phyloP scores from a whole-genome alignment of 1,284 basidiomycete genomes.

The Cystobasidium slooffiae region DNA sequence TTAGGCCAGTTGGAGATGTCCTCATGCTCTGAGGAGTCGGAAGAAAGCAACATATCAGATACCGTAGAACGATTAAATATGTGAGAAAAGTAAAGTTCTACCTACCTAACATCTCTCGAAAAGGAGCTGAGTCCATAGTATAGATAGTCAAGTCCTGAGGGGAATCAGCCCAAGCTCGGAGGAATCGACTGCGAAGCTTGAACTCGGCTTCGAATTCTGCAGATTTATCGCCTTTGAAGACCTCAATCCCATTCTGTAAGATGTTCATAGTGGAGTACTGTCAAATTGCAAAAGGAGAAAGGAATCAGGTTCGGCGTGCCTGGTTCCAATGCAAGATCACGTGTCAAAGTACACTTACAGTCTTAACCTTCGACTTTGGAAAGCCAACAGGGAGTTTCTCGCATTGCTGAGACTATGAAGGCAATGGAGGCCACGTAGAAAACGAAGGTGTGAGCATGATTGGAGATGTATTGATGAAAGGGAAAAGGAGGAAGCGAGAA shows the following conservation, averaged over 20 bases:
- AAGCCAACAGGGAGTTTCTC: background rate
- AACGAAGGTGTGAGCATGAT: background rate
- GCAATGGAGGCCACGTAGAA: background rate
- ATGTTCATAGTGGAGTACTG: constrained; percentile 1
- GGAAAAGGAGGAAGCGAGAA: background rate
- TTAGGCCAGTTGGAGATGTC: background rate
- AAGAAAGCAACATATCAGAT: background rate
- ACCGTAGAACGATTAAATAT: background rate
- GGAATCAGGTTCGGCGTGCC: no score
- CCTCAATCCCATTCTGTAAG: background rate
- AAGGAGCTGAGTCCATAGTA: constrained; percentile 2
- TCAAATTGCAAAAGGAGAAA: no score
- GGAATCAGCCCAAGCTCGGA: constrained; percentile 5
- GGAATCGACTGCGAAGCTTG: background rate
- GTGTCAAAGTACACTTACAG: background rate
- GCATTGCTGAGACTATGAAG: background rate
- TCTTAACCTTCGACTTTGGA: background rate
- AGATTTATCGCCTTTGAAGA: background rate
- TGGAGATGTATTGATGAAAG: no score
- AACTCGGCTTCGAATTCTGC: constrained; percentile 2
- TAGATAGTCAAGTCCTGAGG: constrained; percentile 1
- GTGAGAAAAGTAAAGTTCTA: background rate
- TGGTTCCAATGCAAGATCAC: no score
- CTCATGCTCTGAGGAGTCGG: constrained; percentile 9
- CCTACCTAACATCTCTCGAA: constrained; percentile 6